Conservation (phyloP, 2,329 filamentous ascomycete genomes). For the Colletotrichum sp. region DNA sequence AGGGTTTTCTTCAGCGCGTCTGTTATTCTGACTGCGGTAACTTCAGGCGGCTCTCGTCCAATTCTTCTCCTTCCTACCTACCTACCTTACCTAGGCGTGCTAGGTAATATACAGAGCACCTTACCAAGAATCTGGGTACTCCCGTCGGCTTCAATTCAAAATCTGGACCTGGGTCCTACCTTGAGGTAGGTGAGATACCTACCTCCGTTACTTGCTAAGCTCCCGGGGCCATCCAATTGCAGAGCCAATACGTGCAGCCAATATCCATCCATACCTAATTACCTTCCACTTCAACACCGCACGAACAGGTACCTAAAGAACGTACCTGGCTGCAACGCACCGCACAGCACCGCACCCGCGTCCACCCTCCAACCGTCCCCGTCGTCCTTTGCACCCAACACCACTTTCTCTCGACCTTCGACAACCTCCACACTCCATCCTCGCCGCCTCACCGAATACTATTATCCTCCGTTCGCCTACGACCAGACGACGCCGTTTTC, state of each 20-base stretch:
- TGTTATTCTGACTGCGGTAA: not conserved
- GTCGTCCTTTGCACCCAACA: not conserved
- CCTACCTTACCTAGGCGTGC: not conserved
- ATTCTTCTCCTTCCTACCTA: not conserved
- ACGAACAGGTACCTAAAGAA: not conserved
- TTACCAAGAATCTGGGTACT: not conserved
- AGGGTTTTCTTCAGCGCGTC: not conserved
- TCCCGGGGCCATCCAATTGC: not conserved
- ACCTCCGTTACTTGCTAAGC: not conserved
- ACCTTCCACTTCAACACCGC: not conserved
- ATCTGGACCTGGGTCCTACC: not conserved
- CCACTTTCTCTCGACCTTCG: not conserved
- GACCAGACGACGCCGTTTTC: not conserved
- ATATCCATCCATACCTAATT: not conserved
- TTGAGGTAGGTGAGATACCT: not conserved
- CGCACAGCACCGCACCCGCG: not conserved
- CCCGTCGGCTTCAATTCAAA: not conserved
- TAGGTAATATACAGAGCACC: too few species aligned
- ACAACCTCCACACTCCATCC: not conserved
- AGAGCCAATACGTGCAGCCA: not conserved
- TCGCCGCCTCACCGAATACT: not conserved
- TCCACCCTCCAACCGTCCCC: not conserved
- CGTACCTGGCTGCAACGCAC: not conserved
- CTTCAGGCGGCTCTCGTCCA: not conserved
- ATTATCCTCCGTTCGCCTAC: not conserved